Evolutionary conservation across 164 flowering plant species (phyloP).

Genomic region (Litsea cubeba): DNA sequence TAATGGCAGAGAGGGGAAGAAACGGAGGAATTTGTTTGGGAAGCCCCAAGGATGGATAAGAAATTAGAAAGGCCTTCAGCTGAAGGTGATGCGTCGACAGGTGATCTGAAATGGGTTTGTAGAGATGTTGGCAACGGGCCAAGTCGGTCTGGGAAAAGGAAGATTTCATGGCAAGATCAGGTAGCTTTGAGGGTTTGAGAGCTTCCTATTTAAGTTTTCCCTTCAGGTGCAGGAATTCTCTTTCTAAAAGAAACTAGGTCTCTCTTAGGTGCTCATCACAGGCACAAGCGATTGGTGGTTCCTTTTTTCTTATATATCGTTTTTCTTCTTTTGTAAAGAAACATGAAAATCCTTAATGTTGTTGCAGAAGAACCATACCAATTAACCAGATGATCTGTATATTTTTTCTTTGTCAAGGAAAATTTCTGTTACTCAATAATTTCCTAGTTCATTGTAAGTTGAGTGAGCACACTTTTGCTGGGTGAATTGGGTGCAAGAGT

Average conservation of each 20-base stretch:
- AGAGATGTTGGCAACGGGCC: constrained; percentile 49
- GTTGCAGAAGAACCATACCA: neutral
- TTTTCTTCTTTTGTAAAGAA: neutral
- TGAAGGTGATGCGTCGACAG: constrained; percentile 36
- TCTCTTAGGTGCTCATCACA: neutral
- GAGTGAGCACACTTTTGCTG: too few relatives aligned
- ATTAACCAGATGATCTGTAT: neutral
- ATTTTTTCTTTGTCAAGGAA: neutral
- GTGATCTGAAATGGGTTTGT: constrained; percentile 52
- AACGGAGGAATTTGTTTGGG: constrained; percentile 35
- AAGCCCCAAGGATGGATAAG: constrained; percentile 25
- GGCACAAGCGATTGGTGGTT: neutral
- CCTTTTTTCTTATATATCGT: neutral
- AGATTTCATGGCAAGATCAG: constrained; percentile 90
- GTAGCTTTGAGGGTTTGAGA: constrained; percentile 73
- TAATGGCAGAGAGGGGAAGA: constrained; percentile 38
- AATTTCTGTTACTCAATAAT: neutral
- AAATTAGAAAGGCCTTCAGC: constrained; percentile 32
- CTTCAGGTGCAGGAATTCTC: neutral
- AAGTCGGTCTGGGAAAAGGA: constrained; percentile 52
- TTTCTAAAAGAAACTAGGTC: neutral
- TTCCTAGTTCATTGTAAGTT: too few relatives aligned
- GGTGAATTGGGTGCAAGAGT: too few relatives aligned
- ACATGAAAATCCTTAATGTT: neutral
- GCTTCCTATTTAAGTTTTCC: neutral